Percentiles rank a stretch among this genome's conserved stretches.
These are phyloP conservation scores for Syncephalis plumigaleata DNA, from an alignment of 371 early-diverging fungal species.

Conservation along the genomic window DNA sequence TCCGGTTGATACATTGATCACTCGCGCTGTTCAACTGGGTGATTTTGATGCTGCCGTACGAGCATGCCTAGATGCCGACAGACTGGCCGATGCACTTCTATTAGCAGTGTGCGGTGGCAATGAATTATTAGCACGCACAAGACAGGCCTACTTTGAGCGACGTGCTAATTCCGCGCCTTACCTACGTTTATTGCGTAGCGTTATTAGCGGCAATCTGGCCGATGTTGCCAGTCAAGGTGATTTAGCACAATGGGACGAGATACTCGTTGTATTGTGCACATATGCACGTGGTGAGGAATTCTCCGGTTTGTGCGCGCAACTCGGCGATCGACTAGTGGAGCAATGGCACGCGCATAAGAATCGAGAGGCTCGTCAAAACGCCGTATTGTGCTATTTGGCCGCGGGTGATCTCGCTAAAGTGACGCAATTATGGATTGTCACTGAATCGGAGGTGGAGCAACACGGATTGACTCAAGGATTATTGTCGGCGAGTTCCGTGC, in stretches of 20 bases:
- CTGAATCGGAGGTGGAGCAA: conserved; percentile 10
- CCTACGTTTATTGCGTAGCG: conserved; percentile 60
- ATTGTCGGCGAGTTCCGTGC: conserved; percentile 14
- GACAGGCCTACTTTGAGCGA: conserved; percentile 68
- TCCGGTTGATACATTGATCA: conserved; percentile 58
- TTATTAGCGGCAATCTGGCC: conserved; percentile 59
- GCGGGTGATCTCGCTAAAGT: conserved; percentile 80
- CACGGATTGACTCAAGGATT: too few species aligned
- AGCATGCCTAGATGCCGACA: conserved; percentile 59
- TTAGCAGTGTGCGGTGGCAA: conserved; percentile 76
- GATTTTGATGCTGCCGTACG: conserved; percentile 83
- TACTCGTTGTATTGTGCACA: conserved; percentile 79
- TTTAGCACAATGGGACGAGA: conserved; percentile 80
- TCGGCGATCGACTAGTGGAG: conserved; percentile 51
- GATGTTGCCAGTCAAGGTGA: conserved; percentile 65
- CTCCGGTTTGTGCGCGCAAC: conserved; percentile 39
- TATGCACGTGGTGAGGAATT: conserved; percentile 69
- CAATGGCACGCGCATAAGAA: conserved; percentile 14
- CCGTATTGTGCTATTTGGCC: conserved; percentile 76
- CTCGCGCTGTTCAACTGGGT: conserved; percentile 66
- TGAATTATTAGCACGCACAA: conserved; percentile 66
- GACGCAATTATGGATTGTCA: conserved; percentile 63
- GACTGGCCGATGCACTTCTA: conserved; percentile 81
- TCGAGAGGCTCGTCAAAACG: conserved; percentile 28
- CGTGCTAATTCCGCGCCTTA: conserved; percentile 45